Evolutionary conservation across 73 alveolate species (phyloP).

Genomic region (Vitrella brassicaformis): DNA sequence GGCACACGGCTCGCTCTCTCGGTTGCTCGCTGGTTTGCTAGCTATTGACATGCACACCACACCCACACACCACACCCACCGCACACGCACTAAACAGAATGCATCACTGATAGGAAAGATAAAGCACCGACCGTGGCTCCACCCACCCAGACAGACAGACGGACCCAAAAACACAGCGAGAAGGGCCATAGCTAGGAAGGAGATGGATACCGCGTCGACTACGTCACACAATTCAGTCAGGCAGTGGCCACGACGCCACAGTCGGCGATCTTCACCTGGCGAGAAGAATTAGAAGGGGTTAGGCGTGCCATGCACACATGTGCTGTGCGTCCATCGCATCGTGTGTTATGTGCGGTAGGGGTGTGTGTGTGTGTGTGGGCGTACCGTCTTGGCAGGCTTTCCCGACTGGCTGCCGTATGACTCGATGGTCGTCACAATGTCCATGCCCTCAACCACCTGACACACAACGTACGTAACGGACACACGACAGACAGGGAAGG

Average conservation of each 20-base stretch:
- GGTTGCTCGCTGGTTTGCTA: too few relatives aligned
- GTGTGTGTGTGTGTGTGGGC: too few relatives aligned
- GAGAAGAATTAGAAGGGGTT: too few relatives aligned
- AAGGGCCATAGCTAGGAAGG: neutral
- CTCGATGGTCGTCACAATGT: constrained; percentile 20
- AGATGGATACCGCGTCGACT: neutral
- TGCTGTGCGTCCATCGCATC: too few relatives aligned
- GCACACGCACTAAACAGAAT: neutral
- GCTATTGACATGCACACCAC: too few relatives aligned
- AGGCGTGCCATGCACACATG: too few relatives aligned
- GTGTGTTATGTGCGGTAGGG: too few relatives aligned
- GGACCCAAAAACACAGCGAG: neutral
- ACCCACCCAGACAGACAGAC: neutral
- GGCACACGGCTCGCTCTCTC: too few relatives aligned
- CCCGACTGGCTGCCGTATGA: constrained; percentile 19
- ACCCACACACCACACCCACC: neutral
- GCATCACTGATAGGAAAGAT: neutral
- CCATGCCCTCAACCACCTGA: constrained; percentile 10
- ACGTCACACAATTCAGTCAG: too few relatives aligned
- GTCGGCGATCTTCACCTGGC: too few relatives aligned
- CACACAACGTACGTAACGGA: neutral
- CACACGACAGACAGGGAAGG: neutral
- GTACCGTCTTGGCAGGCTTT: constrained; percentile 7
- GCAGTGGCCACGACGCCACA: too few relatives aligned
- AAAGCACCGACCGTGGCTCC: neutral